These are phyloP conservation scores for Quercus bicolor DNA, from an alignment of 306 rosid species.

Conservation along the genomic window DNA sequence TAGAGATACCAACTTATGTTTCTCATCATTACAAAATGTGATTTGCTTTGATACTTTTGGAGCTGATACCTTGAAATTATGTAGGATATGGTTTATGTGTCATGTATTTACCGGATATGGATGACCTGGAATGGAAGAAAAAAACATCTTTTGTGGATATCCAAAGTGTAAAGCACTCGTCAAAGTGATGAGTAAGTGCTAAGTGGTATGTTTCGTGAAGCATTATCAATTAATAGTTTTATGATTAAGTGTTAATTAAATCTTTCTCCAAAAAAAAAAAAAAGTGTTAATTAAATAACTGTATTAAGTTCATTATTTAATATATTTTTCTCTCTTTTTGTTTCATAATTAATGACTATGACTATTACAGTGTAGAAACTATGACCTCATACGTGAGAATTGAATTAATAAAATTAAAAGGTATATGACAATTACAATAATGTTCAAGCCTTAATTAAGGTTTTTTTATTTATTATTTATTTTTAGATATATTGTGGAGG, in stretches of 20 bases:
- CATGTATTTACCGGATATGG: not conserved
- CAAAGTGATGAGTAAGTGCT: not conserved
- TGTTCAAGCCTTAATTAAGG: too few relatives aligned
- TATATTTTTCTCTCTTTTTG: not conserved
- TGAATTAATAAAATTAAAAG: too few relatives aligned
- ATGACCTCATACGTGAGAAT: too few relatives aligned
- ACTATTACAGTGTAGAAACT: too few relatives aligned
- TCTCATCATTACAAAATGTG: too few relatives aligned
- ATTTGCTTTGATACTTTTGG: too few relatives aligned
- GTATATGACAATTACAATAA: too few relatives aligned
- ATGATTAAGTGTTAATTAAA: not conserved
- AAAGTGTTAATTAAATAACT: not conserved
- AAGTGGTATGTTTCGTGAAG: conserved; percentile 2
- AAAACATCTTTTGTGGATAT: conserved; percentile 6
- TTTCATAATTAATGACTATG: too few relatives aligned
- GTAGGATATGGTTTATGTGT: too few relatives aligned
- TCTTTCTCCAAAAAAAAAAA: not conserved
- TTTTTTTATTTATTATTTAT: too few relatives aligned
- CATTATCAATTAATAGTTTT: not conserved
- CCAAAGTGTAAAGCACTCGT: conserved; percentile 21
- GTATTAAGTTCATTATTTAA: not conserved
- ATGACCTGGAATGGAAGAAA: not conserved
- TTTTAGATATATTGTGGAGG: too few relatives aligned
- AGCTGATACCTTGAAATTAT: too few relatives aligned
- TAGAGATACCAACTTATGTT: not conserved